A percentile compares a stretch with the other conserved stretches of the same genome.
These are phyloP conservation scores for Diaporthe batatas DNA, from an alignment of 2,329 filamentous ascomycete species.

Conservation along the genomic window DNA sequence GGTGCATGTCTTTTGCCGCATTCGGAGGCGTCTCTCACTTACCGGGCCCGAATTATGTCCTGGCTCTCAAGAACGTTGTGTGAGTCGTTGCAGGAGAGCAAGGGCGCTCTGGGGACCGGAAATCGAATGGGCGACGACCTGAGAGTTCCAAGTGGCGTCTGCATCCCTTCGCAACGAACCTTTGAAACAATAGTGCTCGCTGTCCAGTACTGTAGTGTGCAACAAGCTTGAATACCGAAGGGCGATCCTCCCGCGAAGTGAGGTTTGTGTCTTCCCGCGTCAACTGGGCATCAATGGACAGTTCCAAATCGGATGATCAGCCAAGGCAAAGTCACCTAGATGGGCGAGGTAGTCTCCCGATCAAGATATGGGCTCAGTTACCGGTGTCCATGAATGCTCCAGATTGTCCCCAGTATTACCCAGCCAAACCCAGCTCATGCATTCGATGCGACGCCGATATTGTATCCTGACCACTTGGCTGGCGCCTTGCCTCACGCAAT, in stretches of 20 bases:
- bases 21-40: not conserved
- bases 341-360: not conserved
- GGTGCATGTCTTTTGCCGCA: not conserved
- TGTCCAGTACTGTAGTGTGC: not conserved
- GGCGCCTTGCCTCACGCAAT: not conserved
- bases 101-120: slow-evolving; percentile 1
- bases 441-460: not conserved
- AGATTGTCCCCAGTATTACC: not conserved
- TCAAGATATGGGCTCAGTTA: not conserved
- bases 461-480: not conserved
- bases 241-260: not conserved
- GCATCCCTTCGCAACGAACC: not conserved
- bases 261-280: not conserved
- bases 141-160: not conserved
- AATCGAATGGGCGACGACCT: not conserved
- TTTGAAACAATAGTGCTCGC: not conserved
- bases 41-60: not conserved
- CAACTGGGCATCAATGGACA: not conserved
- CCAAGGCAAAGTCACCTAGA: not conserved
- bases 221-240: not conserved
- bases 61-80: slow-evolving; percentile 1
- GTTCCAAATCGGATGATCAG: not conserved
- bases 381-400: not conserved
- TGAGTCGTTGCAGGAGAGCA: not conserved
- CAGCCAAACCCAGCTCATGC: not conserved